Conservation (phyloP, 768 basidiomycete genomes). For the Filobasidium wieringae region DNA sequence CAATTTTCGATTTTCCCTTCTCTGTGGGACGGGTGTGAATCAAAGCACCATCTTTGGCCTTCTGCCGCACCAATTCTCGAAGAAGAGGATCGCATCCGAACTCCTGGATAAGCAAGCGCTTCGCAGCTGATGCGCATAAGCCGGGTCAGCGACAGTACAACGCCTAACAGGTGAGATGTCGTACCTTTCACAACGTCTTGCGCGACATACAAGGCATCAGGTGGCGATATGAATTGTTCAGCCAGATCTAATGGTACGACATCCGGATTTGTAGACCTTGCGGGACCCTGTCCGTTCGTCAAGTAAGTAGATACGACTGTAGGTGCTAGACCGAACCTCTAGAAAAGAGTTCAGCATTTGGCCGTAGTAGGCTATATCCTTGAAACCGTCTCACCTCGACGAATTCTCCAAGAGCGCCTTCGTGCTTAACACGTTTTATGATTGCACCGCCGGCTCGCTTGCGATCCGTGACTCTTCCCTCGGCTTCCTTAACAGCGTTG, state of each 20-base stretch:
- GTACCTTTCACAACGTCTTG: slow-evolving; percentile 31
- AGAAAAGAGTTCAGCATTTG: not conserved
- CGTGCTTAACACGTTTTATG: slow-evolving; percentile 8
- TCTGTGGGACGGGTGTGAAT: slow-evolving; percentile 79
- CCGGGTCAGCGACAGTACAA: not conserved
- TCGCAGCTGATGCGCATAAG: slow-evolving; percentile 26
- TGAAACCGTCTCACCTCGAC: not conserved
- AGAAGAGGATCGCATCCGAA: slow-evolving; percentile 85
- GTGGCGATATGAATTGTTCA: slow-evolving; percentile 61
- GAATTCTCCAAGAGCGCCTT: not conserved
- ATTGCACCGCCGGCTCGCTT: slow-evolving; percentile 10
- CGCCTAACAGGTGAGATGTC: not conserved
- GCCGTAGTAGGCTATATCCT: no score
- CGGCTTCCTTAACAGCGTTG: slow-evolving; percentile 35
- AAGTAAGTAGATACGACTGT: not conserved
- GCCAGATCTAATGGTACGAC: slow-evolving; percentile 67
- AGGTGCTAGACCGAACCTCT: not conserved
- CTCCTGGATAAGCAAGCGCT: slow-evolving; percentile 72
- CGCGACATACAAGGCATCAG: slow-evolving; percentile 18
- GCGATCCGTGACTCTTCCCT: slow-evolving; percentile 46
- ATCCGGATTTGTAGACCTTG: slow-evolving; percentile 60
- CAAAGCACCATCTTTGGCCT: slow-evolving; percentile 62
- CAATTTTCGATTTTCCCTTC: slow-evolving; percentile 51
- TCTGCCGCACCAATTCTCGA: slow-evolving; percentile 59
- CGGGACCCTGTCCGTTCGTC: slow-evolving; percentile 41